A percentile compares a stretch with the other conserved stretches of the same genome.
Evolutionary conservation across 2,329 filamentous ascomycete species (phyloP).

Genomic region (Aspergillus cejpii): DNA sequence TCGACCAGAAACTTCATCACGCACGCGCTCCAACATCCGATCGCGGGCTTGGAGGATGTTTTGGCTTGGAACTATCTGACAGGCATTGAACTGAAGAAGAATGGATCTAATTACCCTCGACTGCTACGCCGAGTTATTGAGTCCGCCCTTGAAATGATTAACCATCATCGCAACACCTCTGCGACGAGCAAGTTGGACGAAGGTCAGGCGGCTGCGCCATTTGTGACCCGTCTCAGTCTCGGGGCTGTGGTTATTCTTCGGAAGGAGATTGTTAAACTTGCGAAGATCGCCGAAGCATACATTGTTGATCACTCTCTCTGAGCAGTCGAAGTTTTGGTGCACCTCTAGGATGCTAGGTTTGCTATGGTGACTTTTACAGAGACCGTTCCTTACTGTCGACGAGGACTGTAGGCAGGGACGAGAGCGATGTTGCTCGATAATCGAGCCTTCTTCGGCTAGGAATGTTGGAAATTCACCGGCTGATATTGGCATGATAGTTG

Average conservation of each 20-base stretch:
- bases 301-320: neutral
- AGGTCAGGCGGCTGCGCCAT: slow-evolving; percentile 18
- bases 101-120: slow-evolving; percentile 10
- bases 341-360: neutral
- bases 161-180: slow-evolving; percentile 22
- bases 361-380: neutral
- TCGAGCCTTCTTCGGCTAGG: neutral
- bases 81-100: slow-evolving; percentile 1
- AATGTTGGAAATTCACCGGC: neutral
- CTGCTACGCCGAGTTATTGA: slow-evolving; percentile 23
- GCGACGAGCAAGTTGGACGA: slow-evolving; percentile 11
- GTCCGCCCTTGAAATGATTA: slow-evolving; percentile 23
- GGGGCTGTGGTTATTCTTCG: slow-evolving; percentile 31
- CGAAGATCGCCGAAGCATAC: slow-evolving; percentile 17
- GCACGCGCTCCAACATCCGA: slow-evolving; percentile 38
- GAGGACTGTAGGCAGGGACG: neutral
- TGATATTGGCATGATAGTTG: neutral
- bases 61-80: slow-evolving; percentile 48
- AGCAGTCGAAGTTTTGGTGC: neutral
- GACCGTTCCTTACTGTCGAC: neutral
- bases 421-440: neutral
- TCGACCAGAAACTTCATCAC: slow-evolving; percentile 48
- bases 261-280: slow-evolving; percentile 23
- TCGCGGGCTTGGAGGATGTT: slow-evolving; percentile 47
- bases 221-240: slow-evolving; percentile 28